Evolutionary conservation across 768 basidiomycete species (phyloP).

Genomic region (Lentinula edodes): DNA sequence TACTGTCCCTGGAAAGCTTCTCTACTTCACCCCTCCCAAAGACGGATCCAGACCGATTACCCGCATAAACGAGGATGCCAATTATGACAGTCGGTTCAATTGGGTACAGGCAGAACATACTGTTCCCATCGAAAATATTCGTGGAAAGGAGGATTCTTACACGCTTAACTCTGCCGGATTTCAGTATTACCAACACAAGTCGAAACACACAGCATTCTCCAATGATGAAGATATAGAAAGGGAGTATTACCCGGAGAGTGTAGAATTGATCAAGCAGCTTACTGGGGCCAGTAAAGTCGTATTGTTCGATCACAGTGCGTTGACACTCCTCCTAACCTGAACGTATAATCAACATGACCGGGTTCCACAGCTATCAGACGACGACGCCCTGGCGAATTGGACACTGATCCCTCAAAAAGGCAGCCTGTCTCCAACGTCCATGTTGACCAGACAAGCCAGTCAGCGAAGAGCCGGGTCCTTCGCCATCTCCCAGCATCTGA

Average conservation of each 20-base stretch:
- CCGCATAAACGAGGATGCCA: conserved; percentile 19
- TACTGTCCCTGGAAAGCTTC: conserved; percentile 1
- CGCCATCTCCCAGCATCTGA: conserved; percentile 45
- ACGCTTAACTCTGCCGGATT: conserved; percentile 34
- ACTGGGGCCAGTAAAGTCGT: conserved; percentile 38
- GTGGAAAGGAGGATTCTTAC: conserved; percentile 29
- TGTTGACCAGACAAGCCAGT: conserved; percentile 45
- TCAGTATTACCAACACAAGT: conserved; percentile 19
- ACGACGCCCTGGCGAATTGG: conserved; percentile 15
- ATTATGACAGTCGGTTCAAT: conserved; percentile 18
- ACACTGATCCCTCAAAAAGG: conserved; percentile 13
- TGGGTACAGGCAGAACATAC: conserved; percentile 3
- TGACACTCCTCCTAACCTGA: background rate
- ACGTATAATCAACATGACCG: background rate
- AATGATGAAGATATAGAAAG: conserved; percentile 28
- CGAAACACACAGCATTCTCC: conserved; percentile 28
- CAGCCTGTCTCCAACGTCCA: conserved; percentile 29
- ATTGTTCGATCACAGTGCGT: conserved; percentile 40
- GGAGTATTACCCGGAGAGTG: conserved; percentile 40
- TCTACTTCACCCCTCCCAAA: conserved; percentile 11
- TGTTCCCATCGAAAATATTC: conserved; percentile 31
- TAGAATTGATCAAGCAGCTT: conserved; percentile 34
- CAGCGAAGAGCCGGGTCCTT: conserved; percentile 41
- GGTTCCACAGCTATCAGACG: conserved; percentile 17
- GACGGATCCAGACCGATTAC: conserved; percentile 27